Conservation (phyloP, 768 basidiomycete species). For the Inosperma sp. region DNA sequence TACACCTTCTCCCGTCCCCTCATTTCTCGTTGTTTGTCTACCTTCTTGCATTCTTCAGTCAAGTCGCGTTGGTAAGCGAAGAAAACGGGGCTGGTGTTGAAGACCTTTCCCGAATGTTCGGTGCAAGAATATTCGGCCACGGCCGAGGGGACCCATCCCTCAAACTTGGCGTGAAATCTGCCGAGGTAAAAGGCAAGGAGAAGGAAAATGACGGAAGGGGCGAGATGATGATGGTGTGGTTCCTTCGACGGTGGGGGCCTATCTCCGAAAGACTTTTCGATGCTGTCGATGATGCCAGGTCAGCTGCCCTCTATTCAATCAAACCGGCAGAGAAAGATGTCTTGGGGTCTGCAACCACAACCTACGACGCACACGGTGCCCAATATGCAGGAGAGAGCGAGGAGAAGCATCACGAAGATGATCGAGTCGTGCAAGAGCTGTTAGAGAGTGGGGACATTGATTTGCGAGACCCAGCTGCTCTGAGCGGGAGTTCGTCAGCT, state of each 20-base stretch:
- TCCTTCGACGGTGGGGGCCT: slow-evolving; percentile 31
- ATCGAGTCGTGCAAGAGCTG: not conserved
- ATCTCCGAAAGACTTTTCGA: slow-evolving; percentile 33
- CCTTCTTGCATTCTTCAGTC: slow-evolving; percentile 42
- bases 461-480: not conserved
- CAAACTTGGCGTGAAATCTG: slow-evolving; percentile 9
- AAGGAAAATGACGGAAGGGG: slow-evolving; percentile 14
- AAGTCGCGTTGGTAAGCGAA: slow-evolving; percentile 32
- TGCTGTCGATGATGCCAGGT: slow-evolving; percentile 17
- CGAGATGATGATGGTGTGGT: slow-evolving; percentile 32
- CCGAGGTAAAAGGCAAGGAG: slow-evolving; percentile 7
- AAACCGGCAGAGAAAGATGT: slow-evolving; percentile 7
- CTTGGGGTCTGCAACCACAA: not conserved
- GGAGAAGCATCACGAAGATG: not conserved
- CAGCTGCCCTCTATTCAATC: not conserved
- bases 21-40: slow-evolving; percentile 42
- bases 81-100: slow-evolving; percentile 32
- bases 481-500: not conserved
- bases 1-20: slow-evolving; percentile 41
- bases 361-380: not conserved
- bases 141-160: slow-evolving; percentile 1
- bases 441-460: not conserved
- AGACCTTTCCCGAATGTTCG: slow-evolving; percentile 33
- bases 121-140: slow-evolving; percentile 32
- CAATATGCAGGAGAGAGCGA: not conserved